phyloP scores from a whole-genome alignment of 306 rosid genomes.

The Citrullus colocynthis region DNA sequence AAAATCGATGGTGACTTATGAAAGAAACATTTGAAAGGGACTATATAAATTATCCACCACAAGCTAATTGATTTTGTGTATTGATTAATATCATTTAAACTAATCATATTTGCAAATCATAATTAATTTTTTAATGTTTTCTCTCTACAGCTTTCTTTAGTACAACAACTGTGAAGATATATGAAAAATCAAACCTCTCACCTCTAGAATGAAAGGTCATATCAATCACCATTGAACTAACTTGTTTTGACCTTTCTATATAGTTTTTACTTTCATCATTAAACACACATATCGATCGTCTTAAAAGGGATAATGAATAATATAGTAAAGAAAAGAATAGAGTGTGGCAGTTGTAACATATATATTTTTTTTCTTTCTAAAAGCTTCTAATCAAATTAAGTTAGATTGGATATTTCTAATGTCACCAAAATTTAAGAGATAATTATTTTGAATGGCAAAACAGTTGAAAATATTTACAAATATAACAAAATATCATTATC shows the following conservation, averaged over 20 bases:
- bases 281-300: background rate
- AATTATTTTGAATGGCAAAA: too few species aligned
- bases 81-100: background rate
- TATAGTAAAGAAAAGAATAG: background rate
- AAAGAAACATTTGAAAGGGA: background rate
- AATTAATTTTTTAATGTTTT: background rate
- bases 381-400: background rate
- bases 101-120: background rate
- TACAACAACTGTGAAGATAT: too few species aligned
- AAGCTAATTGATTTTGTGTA: background rate
- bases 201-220: too few species aligned
- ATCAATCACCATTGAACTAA: too few species aligned
- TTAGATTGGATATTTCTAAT: background rate
- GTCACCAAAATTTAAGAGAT: background rate
- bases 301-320: background rate
- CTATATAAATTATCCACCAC: background rate
- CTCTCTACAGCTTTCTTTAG: too few species aligned
- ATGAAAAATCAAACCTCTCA: too few species aligned
- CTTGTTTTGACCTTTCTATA: background rate
- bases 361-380: background rate
- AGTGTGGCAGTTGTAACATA: background rate
- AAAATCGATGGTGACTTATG: background rate
- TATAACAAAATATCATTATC: too few species aligned
- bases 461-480: too few species aligned
- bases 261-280: background rate